Conservation (phyloP, 495 filamentous ascomycete species). For the Ascodesmis nigricans region DNA sequence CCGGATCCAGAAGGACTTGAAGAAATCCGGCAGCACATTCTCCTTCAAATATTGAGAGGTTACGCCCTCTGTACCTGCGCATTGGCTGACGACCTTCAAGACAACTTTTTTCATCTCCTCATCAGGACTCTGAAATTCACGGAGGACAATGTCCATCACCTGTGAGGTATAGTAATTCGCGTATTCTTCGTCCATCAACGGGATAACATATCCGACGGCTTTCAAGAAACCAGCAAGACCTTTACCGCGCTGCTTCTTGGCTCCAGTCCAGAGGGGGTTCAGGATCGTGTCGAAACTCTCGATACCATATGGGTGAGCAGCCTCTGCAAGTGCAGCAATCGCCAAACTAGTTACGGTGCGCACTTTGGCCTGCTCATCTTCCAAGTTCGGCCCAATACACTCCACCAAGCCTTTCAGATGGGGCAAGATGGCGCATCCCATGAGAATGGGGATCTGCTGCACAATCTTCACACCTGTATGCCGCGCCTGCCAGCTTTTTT, state of each 20-base stretch:
- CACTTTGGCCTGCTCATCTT: conserved; percentile 95
- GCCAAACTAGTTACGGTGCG: conserved; percentile 87
- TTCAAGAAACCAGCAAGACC: conserved; percentile 90
- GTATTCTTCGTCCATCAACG: conserved; percentile 98
- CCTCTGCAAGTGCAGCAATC: conserved; percentile 88
- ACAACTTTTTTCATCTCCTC: conserved; percentile 99
- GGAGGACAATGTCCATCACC: conserved; percentile 94
- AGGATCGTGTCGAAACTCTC: conserved; percentile 96
- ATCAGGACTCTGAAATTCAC: conserved; percentile 89
- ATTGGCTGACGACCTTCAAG: conserved; percentile 92
- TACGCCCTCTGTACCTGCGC: conserved; percentile 81
- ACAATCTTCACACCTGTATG: conserved; percentile 99
- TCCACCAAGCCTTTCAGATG: conserved; percentile 93
- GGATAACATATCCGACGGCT: conserved; percentile 94
- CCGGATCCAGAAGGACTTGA: conserved; percentile 96
- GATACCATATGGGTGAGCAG: conserved; percentile 94
- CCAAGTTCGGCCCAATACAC: conserved; percentile 84
- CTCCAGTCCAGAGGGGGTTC: conserved; percentile 91
- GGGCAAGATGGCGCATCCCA: conserved; percentile 93
- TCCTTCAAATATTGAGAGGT: conserved; percentile 89
- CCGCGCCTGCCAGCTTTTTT: conserved; percentile 96
- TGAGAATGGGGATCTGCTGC: conserved; percentile 97
- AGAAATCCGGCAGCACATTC: conserved; percentile 83
- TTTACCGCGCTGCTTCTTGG: conserved; percentile 87
- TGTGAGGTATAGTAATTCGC: conserved; percentile 97